phyloP scores from a whole-genome alignment of 106 monocot species.

The Posidonia australis region DNA sequence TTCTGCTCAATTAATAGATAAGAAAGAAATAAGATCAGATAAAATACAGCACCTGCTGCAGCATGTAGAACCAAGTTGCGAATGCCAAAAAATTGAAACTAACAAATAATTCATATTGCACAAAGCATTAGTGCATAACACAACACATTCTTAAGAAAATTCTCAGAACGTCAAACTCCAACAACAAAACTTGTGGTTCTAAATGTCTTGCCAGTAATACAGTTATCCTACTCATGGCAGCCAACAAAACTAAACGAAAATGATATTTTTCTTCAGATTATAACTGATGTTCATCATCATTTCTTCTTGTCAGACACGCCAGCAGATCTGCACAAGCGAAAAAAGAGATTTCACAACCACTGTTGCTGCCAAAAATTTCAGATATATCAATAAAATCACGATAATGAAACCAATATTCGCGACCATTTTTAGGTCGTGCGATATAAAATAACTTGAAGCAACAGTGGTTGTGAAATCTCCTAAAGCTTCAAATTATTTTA shows the following conservation, averaged over 20 bases:
- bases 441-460: not conserved
- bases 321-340: slow-evolving; percentile 11
- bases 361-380: not conserved
- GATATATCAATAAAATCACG: not conserved
- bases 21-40: no score
- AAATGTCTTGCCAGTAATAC: not conserved
- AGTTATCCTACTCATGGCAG: not conserved
- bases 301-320: slow-evolving; percentile 21
- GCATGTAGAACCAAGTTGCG: no score
- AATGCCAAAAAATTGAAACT: no score
- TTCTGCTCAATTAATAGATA: no score
- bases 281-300: not conserved
- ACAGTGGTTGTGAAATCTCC: not conserved
- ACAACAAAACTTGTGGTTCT: not conserved
- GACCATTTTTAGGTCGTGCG: no score
- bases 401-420: not conserved
- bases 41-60: no score
- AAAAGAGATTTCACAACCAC: not conserved
- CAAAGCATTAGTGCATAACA: no score
- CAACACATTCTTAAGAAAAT: no score
- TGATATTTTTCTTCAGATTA: not conserved
- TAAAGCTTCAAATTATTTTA: not conserved
- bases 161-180: no score
- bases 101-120: no score
- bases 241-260: slow-evolving; percentile 6